Percentiles rank a stretch among this genome's conserved stretches.
Evolutionary conservation across 2,329 filamentous ascomycete genomes (phyloP).

Genomic region (Cephalotrichum gorgonifer): DNA sequence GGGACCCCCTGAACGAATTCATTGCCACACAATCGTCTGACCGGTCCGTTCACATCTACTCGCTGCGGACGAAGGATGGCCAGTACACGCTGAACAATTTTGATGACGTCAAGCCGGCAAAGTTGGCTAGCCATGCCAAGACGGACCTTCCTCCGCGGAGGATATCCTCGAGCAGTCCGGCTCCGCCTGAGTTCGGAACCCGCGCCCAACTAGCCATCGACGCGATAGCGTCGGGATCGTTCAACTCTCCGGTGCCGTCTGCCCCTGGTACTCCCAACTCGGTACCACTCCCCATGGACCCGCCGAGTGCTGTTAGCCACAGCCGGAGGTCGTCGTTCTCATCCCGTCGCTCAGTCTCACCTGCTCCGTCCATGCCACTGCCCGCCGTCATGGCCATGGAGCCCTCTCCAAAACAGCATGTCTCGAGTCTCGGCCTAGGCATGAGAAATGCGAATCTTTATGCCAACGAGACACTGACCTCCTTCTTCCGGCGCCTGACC

Average conservation of each 20-base stretch:
- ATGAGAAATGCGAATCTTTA: slow-evolving; percentile 85
- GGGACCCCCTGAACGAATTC: slow-evolving; percentile 97
- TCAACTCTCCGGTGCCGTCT: slow-evolving; percentile 71
- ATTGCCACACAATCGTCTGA: slow-evolving; percentile 97
- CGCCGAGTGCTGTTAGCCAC: slow-evolving; percentile 77
- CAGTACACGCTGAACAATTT: slow-evolving; percentile 67
- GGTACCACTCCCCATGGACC: slow-evolving; percentile 88
- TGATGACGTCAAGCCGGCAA: slow-evolving; percentile 57
- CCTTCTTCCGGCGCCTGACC: slow-evolving; percentile 87
- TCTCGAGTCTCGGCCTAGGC: slow-evolving; percentile 44
- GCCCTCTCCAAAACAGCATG: slow-evolving; percentile 69
- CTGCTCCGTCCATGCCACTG: slow-evolving; percentile 84
- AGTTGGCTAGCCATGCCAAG: slow-evolving; percentile 66
- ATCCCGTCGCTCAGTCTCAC: slow-evolving; percentile 77
- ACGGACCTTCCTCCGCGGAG: slow-evolving; percentile 88
- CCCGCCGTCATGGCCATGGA: slow-evolving; percentile 94
- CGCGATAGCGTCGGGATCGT: slow-evolving; percentile 43
- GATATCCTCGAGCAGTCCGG: slow-evolving; percentile 85
- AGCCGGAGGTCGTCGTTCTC: slow-evolving; percentile 94
- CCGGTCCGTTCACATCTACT: slow-evolving; percentile 95
- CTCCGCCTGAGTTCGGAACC: slow-evolving; percentile 69
- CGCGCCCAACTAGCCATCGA: slow-evolving; percentile 50
- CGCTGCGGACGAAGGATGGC: slow-evolving; percentile 89
- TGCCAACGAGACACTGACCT: slow-evolving; percentile 91
- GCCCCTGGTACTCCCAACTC: slow-evolving; percentile 91